Evolutionary conservation across 2,329 filamentous ascomycete species (phyloP).

Genomic region (Elsinoe perseae): DNA sequence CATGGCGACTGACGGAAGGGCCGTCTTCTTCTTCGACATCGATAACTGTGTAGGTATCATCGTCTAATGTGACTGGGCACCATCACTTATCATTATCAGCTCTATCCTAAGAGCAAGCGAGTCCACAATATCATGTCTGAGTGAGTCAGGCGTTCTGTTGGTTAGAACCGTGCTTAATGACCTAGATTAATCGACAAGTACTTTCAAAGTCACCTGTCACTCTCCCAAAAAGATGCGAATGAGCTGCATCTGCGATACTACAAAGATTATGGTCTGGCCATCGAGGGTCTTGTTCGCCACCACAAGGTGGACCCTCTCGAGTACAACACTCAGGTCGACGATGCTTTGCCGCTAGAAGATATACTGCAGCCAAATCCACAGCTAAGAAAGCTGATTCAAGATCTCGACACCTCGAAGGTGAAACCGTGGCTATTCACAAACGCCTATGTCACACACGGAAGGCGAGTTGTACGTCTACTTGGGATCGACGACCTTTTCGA

Average conservation of each 20-base stretch:
- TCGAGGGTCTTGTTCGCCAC: constrained; percentile 86
- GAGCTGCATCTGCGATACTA: constrained; percentile 89
- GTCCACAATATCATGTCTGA: constrained; percentile 84
- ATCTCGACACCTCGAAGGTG: constrained; percentile 76
- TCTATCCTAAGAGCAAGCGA: constrained; percentile 80
- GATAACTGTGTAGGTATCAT: constrained; percentile 71
- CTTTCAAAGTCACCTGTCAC: constrained; percentile 61
- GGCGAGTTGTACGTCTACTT: constrained; percentile 71
- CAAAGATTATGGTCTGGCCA: constrained; percentile 90
- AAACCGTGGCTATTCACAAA: constrained; percentile 94
- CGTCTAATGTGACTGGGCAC: not conserved
- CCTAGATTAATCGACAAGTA: constrained; percentile 40
- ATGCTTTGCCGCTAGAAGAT: constrained; percentile 78
- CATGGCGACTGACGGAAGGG: constrained; percentile 32
- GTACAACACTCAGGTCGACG: constrained; percentile 91
- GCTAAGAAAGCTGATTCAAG: constrained; percentile 66
- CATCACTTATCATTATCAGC: constrained; percentile 33
- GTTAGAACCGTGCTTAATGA: constrained; percentile 50
- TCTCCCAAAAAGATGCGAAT: constrained; percentile 70
- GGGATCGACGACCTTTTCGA: constrained; percentile 85
- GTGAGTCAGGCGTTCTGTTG: constrained; percentile 20
- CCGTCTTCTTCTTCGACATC: constrained; percentile 78
- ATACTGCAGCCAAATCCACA: constrained; percentile 72
- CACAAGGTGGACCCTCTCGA: constrained; percentile 93
- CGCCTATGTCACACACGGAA: constrained; percentile 83